A percentile compares a stretch with the other conserved stretches of the same genome.
phyloP scores from a whole-genome alignment of 768 basidiomycete genomes.

The Tulasnella sp. region DNA sequence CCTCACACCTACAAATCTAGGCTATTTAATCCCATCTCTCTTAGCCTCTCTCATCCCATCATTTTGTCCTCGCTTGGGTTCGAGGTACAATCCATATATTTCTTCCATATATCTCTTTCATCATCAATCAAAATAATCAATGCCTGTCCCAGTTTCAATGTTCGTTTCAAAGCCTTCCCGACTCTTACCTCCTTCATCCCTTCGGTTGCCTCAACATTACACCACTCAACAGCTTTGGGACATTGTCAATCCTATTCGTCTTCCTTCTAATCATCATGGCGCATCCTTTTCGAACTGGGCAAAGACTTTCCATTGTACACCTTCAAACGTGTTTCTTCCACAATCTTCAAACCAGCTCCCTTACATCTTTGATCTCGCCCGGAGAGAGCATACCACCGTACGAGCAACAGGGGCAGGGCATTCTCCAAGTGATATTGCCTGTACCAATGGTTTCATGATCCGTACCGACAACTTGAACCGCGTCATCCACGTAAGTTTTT shows the following conservation, averaged over 20 bases:
- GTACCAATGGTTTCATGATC: slow-evolving; percentile 77
- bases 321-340: slow-evolving; percentile 65
- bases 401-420: slow-evolving; percentile 85
- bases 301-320: slow-evolving; percentile 55
- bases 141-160: neutral
- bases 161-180: neutral
- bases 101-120: too few species aligned
- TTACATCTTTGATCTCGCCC: slow-evolving; percentile 67
- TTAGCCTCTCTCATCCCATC: neutral
- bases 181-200: too few species aligned
- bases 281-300: slow-evolving; percentile 77
- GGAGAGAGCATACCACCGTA: slow-evolving; percentile 53
- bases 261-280: slow-evolving; percentile 30
- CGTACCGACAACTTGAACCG: slow-evolving; percentile 59
- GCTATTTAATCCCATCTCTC: too few species aligned
- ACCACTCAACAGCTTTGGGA: too few species aligned
- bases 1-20: too few species aligned
- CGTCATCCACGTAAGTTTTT: slow-evolving; percentile 55
- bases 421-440: slow-evolving; percentile 86
- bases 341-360: slow-evolving; percentile 52
- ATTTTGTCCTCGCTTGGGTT: neutral
- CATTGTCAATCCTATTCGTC: slow-evolving; percentile 43
- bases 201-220: too few species aligned
- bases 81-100: too few species aligned
- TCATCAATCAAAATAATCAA: neutral